A percentile compares a stretch with the other conserved stretches of the same genome.
These are phyloP conservation scores for Pseudocercospora cruenta DNA, from an alignment of 2,329 filamentous ascomycete genomes.

Conservation along the genomic window DNA sequence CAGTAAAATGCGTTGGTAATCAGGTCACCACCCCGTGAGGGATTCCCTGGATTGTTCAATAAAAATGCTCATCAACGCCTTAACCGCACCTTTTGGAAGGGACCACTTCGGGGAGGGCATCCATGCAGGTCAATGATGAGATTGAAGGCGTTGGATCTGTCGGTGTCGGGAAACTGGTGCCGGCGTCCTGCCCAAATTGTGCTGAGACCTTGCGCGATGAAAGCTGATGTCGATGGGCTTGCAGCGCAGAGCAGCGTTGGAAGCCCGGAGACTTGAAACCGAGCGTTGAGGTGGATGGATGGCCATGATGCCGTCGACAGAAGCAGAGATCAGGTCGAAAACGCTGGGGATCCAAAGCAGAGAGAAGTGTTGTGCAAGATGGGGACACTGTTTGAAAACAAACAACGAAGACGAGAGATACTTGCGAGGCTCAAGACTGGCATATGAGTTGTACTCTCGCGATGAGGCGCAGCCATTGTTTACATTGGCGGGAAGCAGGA, in stretches of 20 bases:
- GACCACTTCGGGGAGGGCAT: neutral
- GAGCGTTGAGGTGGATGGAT: neutral
- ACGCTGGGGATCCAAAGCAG: neutral
- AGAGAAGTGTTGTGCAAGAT: neutral
- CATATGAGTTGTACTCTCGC: neutral
- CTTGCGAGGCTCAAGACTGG: neutral
- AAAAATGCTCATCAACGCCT: neutral
- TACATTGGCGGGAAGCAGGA: neutral
- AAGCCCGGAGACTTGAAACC: neutral
- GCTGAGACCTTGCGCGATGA: neutral
- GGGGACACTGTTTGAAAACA: neutral
- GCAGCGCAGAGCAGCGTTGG: neutral
- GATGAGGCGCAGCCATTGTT: neutral
- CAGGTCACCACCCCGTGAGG: neutral
- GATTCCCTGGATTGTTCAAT: neutral
- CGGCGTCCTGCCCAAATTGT: neutral
- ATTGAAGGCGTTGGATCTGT: neutral
- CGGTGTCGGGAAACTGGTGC: neutral
- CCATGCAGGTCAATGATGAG: neutral
- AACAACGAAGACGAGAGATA: neutral
- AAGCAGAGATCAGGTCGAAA: neutral
- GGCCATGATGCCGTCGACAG: neutral
- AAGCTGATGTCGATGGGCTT: neutral
- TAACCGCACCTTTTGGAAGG: neutral
- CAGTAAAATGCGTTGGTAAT: neutral